Base-by-base conservation (phyloP, 306 rosid genomes). In the Macrotyloma uniflorum region DNA sequence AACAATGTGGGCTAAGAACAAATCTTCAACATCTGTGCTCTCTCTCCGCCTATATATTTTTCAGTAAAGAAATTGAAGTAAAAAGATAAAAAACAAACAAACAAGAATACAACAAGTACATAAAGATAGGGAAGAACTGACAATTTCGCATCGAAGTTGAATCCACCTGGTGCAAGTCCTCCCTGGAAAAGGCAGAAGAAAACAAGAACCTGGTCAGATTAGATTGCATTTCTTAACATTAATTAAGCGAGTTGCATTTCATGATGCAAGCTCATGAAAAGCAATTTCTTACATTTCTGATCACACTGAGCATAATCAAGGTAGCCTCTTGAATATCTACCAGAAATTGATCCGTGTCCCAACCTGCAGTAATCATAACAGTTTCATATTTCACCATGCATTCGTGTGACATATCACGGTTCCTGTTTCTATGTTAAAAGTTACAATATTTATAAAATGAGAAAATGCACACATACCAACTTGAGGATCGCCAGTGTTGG, bases 341-440 rank as follows among this genome's bases (percentile, higher is more conserved):
- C 7, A 95, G 93, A 95, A 93, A 95, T 82, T 93, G 93, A 88
- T 95, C 99, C 4, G 98, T 93, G 86, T 93, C 99, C 99, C 98
- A 95, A 33, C 98, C 99, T 95, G 87, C 26, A 85, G 78, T 18
- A 28, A 72, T 6, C 45, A 74, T 49, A 78, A 72, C 50, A 72
- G 45, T 23, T 77, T 71, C 55, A 32, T 4, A 47, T 85, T 77
- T 70, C 28, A 77, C 70, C 72, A 49, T 28, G 69, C 43, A 19
- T 42, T 43, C 42, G 23, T 14, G 79, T 57, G 46, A 65, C 20
- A 63, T 45, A 20, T 66, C 35, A 24, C 22, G 4, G 66, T 14
- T 47, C 0, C 14, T 28, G 24, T 28, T 38, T 83, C 18, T 5
- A 76, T 8, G 6, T 36, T 43, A 40, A 28, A 66, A 26, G 35